Base-by-base conservation (phyloP, 1,139 yeast genomes). In the Suhomyces choctaworum region DNA sequence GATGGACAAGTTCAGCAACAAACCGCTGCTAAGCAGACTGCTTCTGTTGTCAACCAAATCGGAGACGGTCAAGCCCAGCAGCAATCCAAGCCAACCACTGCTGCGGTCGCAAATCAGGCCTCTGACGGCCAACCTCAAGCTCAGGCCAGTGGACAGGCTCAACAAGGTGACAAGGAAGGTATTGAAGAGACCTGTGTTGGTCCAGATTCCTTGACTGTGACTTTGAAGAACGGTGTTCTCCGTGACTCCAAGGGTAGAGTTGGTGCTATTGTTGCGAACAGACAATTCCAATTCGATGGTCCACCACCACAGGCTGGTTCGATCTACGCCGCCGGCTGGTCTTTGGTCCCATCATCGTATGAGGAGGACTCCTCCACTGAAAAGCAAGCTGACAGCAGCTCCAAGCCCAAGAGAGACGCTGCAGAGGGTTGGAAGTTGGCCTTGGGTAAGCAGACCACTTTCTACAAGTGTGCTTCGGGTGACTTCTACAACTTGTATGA, bases 231-330 rank as follows among this genome's bases (percentile, higher is more conserved):
- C 32, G 58, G 65, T 31, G 45, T 58, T n/a, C 58, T 67, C 43
- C 57, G 49, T 16, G 73, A 66, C 43, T 37, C 55, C 20, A 38
- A 58, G 39, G 65, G 64, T 26, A 60, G 72, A 55, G 53, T 64
- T 44, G 73, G 73, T 25, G 60, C 70, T 29, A 66, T 67, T 52
- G 73, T 65, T 37, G 68, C 72, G 31, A 67, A 66, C 58, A 60
- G 66, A 52, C 72, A 67, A 53, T 66, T 67, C 64, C 72, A 66
- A 54, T 65, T 67, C 40, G 73, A 66, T 44, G 69, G 68, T 29
- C 71, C 72, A 25, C 69, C 70, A 53, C 70, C 70, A 20, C 70
- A 65, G 52, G 69, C 69, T 27, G 70, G 70, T 35, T 48, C 68
- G 34, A 62, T 64, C 35, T 64, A 30, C 16, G 69, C 70, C 40